These are phyloP conservation scores for Trypanosoma caninum DNA, from an alignment of 208 protist genomes.

Conservation along the genomic window DNA sequence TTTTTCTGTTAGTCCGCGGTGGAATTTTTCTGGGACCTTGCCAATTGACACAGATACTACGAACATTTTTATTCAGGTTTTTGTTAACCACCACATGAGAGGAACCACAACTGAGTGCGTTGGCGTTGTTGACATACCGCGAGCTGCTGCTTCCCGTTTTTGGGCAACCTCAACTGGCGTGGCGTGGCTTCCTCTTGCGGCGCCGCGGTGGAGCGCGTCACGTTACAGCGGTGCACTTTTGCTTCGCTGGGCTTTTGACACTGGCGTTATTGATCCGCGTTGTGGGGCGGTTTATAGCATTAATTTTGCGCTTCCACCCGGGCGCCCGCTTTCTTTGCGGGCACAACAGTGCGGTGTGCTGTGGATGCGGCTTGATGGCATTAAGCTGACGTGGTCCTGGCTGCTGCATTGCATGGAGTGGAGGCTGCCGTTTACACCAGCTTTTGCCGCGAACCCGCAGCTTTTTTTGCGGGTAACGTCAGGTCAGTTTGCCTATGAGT, in stretches of 20 bases:
- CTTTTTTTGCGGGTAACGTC: constrained; percentile 9
- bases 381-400: constrained; percentile 12
- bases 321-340: neutral
- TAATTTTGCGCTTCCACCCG: neutral
- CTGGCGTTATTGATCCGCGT: neutral
- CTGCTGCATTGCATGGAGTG: neutral
- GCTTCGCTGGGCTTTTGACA: constrained; percentile 18
- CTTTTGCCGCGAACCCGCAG: neutral
- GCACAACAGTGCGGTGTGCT: neutral
- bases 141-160: constrained; percentile 11
- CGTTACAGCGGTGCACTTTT: constrained; percentile 12
- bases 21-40: constrained; percentile 1
- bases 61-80: constrained; percentile 11
- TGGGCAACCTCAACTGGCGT: constrained; percentile 14
- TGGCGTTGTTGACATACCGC: constrained; percentile 11
- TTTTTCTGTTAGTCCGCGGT: neutral
- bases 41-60: constrained; percentile 8
- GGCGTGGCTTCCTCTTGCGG: constrained; percentile 10
- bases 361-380: constrained; percentile 11
- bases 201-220: neutral
- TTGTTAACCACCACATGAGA: no score
- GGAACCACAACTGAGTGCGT: neutral
- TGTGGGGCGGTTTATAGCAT: neutral
- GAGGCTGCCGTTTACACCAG: neutral
- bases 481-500: constrained; percentile 10